A percentile compares a stretch with the other conserved stretches of the same genome.
Conservation (phyloP, 176 grass and related monocot species). For the Aechmea fasciata region DNA sequence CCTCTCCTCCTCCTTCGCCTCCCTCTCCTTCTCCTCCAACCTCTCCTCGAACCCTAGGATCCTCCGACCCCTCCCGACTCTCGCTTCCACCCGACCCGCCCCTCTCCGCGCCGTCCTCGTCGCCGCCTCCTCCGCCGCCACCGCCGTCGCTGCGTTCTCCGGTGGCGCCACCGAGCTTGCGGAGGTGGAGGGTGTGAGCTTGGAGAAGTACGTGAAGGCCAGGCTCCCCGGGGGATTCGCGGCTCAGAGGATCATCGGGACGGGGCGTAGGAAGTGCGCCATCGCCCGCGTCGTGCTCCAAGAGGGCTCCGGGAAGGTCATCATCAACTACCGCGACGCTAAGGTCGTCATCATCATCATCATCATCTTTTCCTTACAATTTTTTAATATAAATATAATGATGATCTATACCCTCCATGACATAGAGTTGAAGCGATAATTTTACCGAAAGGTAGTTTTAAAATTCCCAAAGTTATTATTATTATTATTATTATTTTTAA, state of each 20-base stretch:
- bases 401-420: background rate
- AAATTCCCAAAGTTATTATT: too few species aligned
- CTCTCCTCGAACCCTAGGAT: background rate
- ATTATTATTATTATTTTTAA: too few species aligned
- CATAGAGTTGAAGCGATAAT: background rate
- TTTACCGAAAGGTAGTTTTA: too few species aligned
- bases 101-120: background rate
- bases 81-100: background rate
- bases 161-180: conserved; percentile 27
- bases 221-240: conserved; percentile 78
- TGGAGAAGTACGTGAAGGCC: conserved; percentile 72
- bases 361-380: background rate
- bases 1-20: conserved; percentile 3
- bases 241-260: conserved; percentile 80
- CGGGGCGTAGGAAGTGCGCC: conserved; percentile 77
- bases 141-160: conserved; percentile 13
- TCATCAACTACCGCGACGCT: conserved; percentile 88
- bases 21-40: conserved; percentile 11
- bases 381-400: background rate
- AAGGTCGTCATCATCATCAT: conserved; percentile 32
- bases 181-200: conserved; percentile 29
- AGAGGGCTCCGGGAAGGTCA: conserved; percentile 79
- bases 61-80: background rate
- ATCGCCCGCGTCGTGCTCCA: conserved; percentile 80
- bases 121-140: conserved; percentile 8